A percentile compares a stretch with the other conserved stretches of the same genome.
Conservation (phyloP, 176 grass and related monocot species). For the Musa itinerans region DNA sequence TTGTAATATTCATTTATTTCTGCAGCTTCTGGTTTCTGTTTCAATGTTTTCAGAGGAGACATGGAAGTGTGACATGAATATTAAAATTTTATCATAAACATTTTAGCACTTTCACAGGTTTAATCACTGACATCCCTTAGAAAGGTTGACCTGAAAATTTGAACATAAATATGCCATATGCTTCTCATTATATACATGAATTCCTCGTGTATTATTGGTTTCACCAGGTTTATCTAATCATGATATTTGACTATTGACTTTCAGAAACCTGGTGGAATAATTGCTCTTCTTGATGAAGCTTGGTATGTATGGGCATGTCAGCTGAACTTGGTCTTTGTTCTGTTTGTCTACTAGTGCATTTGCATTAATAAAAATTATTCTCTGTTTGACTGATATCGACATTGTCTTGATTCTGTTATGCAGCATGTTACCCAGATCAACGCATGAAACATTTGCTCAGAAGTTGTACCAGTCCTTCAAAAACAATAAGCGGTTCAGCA, state of each 20-base stretch:
- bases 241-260: conserved; percentile 25
- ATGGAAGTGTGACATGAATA: too few relatives aligned
- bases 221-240: neutral
- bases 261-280: conserved; percentile 97
- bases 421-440: conserved; percentile 97
- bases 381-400: too few relatives aligned
- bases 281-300: conserved; percentile 92
- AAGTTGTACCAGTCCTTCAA: conserved; percentile 94
- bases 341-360: neutral
- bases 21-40: too few relatives aligned
- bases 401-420: conserved; percentile 20
- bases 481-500: conserved; percentile 64
- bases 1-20: too few relatives aligned
- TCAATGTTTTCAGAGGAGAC: too few relatives aligned
- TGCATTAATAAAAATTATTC: too few relatives aligned
- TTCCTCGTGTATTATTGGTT: neutral
- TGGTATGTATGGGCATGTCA: conserved; percentile 37
- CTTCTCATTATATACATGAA: too few relatives aligned
- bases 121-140: too few relatives aligned
- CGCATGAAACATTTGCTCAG: conserved; percentile 85
- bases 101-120: too few relatives aligned
- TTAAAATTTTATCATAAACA: too few relatives aligned
- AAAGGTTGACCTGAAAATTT: too few relatives aligned
- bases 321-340: conserved; percentile 9
- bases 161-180: too few relatives aligned